A percentile compares a stretch with the other conserved stretches of the same genome.
These are phyloP conservation scores for Aureobasidium pullulans DNA, from an alignment of 2,329 filamentous ascomycete species.

Conservation along the genomic window DNA sequence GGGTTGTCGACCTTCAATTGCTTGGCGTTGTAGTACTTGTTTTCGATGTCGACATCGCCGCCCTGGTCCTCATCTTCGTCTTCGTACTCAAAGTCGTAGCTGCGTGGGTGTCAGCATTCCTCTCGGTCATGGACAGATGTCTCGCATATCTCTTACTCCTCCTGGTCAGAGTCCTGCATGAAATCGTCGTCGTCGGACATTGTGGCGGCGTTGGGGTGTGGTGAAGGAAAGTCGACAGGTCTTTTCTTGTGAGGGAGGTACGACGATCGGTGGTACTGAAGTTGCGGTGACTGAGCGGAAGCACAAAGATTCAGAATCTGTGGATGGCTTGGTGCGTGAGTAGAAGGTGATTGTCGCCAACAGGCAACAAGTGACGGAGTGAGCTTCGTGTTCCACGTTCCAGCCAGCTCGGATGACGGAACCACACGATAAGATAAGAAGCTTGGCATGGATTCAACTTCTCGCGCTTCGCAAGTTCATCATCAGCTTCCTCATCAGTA, in stretches of 20 bases:
- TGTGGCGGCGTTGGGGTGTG: slow-evolving; percentile 24
- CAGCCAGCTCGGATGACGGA: background rate
- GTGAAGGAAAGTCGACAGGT: background rate
- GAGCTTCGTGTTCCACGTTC: background rate
- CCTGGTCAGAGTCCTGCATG: slow-evolving; percentile 85
- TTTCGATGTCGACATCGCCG: slow-evolving; percentile 91
- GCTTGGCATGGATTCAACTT: background rate
- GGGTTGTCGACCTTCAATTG: slow-evolving; percentile 85
- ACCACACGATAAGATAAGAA: background rate
- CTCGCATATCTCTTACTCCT: slow-evolving; percentile 53
- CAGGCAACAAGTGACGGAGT: background rate
- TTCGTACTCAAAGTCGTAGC: slow-evolving; percentile 96
- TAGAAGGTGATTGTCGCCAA: background rate
- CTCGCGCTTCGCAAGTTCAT: too few relatives aligned
- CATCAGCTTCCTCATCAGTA: too few relatives aligned
- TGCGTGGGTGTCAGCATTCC: slow-evolving; percentile 31
- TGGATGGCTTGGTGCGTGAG: background rate
- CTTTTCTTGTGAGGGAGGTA: background rate
- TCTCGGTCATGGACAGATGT: background rate
- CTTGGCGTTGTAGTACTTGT: slow-evolving; percentile 99
- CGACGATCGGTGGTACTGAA: background rate
- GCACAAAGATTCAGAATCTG: background rate
- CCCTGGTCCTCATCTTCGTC: slow-evolving; percentile 84
- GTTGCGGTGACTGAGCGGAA: background rate
- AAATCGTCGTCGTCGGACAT: slow-evolving; percentile 88